A percentile compares a stretch with the other conserved stretches of the same genome.
Evolutionary conservation across 352 stramenopile genomes (phyloP).

Genomic region (Globisporangium iwayamae): DNA sequence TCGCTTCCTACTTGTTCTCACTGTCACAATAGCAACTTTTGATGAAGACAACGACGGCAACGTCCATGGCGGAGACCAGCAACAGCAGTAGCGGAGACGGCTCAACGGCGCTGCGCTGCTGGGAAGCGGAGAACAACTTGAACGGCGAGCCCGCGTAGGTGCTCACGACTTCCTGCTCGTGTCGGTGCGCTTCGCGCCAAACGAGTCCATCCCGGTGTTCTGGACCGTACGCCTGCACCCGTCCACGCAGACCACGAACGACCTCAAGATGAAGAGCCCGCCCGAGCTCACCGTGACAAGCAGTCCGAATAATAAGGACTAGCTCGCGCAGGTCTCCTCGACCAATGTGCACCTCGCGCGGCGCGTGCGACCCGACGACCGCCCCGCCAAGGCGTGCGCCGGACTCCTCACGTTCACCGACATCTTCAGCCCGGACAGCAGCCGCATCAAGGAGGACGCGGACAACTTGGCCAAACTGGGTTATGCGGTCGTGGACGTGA

Average conservation of each 20-base stretch:
- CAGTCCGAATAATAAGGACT: constrained; percentile 23
- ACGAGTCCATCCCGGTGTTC: constrained; percentile 39
- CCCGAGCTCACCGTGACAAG: constrained; percentile 28
- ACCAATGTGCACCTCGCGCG: constrained; percentile 30
- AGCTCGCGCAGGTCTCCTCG: constrained; percentile 38
- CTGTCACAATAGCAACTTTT: background rate
- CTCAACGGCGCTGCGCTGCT: constrained; percentile 25
- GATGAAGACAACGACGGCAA: background rate
- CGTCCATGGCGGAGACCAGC: background rate
- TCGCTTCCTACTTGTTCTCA: background rate
- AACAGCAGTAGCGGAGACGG: background rate
- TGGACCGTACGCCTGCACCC: constrained; percentile 34
- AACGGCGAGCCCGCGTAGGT: constrained; percentile 14
- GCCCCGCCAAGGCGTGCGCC: too few relatives aligned
- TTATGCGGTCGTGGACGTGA: too few relatives aligned
- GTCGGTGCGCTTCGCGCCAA: constrained; percentile 29
- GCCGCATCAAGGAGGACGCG: too few relatives aligned
- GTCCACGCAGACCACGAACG: constrained; percentile 28
- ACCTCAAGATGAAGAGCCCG: constrained; percentile 39
- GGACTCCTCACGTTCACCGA: too few relatives aligned
- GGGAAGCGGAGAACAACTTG: constrained; percentile 29
- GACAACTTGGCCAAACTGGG: too few relatives aligned
- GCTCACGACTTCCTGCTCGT: constrained; percentile 25
- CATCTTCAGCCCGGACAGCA: too few relatives aligned
- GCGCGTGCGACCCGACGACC: constrained; percentile 34